Evolutionary conservation across 2,329 filamentous ascomycete genomes (phyloP), one percentile per base, ranked within the genome.

Genomic region (Diplodia scrobiculata): DNA sequence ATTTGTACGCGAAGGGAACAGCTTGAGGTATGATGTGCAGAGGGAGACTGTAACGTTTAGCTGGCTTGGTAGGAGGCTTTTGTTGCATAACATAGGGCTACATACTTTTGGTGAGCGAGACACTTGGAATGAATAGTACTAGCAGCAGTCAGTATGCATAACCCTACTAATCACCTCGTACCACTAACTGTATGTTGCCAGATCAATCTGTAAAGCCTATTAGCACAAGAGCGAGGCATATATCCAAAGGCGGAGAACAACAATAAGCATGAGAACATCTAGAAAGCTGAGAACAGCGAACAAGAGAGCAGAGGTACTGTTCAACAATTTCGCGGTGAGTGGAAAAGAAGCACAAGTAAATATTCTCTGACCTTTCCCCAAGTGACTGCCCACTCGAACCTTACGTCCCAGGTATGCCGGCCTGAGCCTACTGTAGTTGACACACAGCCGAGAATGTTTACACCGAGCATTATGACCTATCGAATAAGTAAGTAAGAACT

Each of bases 391-490:
- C 59, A 67, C 17, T 19, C 52, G 7, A 19, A 14, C 5, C 14
- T 21, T 9, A 45, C 51, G 69, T 41, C 68, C 73, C 73, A 75
- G 6, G 73, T 66, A 11, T 75, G 73, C 21, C 74, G 73, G 9
- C 73, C 73, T 67, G 73, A 73, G 29, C 73, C 72, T 29, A 71
- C 74, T 3, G 66, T 50, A 66, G 72, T 72, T 0, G 73, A 73
- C 27, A 73, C 53, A 10, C 73, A 71, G 17, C 71, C 69, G 68
- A 75, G 71, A 11, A 74, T 66, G 34, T 72, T 71, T 19, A 71
- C 73, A 5, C 69, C 70, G 10, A 75, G 67, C n/a, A 67, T 64
- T 47, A 65, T 55, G 36, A 52, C 29, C 66, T 67, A 32, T n/a
- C 4, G 2, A 34, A 41, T n/a, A 9, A 5, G n/a, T 62, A 17